phyloP scores from a whole-genome alignment of 163 green algal genomes.

The Chlamydomonas reinhardtii region DNA sequence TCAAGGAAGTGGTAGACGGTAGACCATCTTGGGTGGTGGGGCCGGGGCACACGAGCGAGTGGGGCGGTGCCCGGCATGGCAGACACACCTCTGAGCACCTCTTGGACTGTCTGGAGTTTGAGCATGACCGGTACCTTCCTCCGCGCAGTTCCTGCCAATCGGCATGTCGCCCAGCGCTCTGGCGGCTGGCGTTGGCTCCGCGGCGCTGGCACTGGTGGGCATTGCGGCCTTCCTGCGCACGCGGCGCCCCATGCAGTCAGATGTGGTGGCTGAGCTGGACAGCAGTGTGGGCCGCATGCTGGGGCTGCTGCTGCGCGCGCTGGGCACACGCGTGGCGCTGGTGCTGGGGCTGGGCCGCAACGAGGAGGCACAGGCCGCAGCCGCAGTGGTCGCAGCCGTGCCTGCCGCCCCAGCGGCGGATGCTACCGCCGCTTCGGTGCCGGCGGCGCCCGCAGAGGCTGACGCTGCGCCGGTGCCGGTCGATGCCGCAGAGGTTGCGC shows the following conservation, averaged over 20 bases:
- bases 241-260: background rate
- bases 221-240: background rate
- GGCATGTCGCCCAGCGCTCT: constrained; percentile 13
- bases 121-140: background rate
- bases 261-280: constrained; percentile 41
- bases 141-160: background rate
- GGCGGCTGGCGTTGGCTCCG: background rate
- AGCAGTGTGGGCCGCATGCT: constrained; percentile 40
- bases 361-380: background rate
- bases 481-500: background rate
- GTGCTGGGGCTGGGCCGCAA: background rate
- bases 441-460: background rate
- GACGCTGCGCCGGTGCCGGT: background rate
- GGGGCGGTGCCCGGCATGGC: too few relatives aligned
- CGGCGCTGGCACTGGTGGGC: background rate
- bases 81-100: too few relatives aligned
- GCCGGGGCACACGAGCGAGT: too few relatives aligned
- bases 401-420: background rate
- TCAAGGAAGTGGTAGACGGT: too few relatives aligned
- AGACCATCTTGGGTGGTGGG: too few relatives aligned
- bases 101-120: background rate
- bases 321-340: constrained; percentile 4
- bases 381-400: background rate
- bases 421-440: background rate
- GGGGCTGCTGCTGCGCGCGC: constrained; percentile 11